Evolutionary conservation across 2,329 filamentous ascomycete genomes (phyloP).

Genomic region (Colletotrichum chlorophyti): DNA sequence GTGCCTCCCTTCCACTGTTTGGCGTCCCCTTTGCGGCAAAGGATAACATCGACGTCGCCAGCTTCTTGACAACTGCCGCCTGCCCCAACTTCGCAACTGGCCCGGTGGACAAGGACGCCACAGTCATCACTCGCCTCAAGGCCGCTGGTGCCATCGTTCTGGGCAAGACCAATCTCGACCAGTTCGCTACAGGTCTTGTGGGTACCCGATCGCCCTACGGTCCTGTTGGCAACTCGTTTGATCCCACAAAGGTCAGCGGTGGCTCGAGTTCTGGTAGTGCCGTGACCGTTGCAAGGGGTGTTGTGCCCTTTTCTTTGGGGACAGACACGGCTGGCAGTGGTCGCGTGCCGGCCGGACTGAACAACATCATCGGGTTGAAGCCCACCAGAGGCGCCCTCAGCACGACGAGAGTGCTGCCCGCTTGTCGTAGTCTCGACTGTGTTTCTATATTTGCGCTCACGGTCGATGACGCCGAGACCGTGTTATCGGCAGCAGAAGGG

Average conservation of each 20-base stretch:
- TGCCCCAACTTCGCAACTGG: constrained; percentile 55
- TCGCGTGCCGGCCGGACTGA: constrained; percentile 59
- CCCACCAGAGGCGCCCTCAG: constrained; percentile 61
- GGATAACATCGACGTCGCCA: constrained; percentile 61
- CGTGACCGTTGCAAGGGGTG: constrained; percentile 58
- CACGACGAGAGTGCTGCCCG: constrained; percentile 56
- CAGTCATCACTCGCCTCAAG: constrained; percentile 56
- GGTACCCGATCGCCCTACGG: constrained; percentile 68
- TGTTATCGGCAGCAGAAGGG: constrained; percentile 55
- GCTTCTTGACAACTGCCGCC: constrained; percentile 58
- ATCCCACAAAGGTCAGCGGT: constrained; percentile 45
- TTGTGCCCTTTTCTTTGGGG: constrained; percentile 63
- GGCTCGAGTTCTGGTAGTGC: constrained; percentile 66
- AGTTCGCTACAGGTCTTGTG: constrained; percentile 68
- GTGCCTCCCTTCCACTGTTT: constrained; percentile 54
- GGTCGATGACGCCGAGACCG: constrained; percentile 54
- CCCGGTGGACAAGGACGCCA: constrained; percentile 51
- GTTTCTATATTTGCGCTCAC: constrained; percentile 60
- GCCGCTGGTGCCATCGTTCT: constrained; percentile 62
- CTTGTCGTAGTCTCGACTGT: constrained; percentile 64
- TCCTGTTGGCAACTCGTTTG: constrained; percentile 59
- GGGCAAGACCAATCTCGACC: constrained; percentile 67
- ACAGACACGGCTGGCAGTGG: constrained; percentile 64
- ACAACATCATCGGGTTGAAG: constrained; percentile 58
- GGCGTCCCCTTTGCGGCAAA: constrained; percentile 65